Evolutionary conservation across 2,329 filamentous ascomycete genomes (phyloP).

Genomic region (Fusarium sp.): DNA sequence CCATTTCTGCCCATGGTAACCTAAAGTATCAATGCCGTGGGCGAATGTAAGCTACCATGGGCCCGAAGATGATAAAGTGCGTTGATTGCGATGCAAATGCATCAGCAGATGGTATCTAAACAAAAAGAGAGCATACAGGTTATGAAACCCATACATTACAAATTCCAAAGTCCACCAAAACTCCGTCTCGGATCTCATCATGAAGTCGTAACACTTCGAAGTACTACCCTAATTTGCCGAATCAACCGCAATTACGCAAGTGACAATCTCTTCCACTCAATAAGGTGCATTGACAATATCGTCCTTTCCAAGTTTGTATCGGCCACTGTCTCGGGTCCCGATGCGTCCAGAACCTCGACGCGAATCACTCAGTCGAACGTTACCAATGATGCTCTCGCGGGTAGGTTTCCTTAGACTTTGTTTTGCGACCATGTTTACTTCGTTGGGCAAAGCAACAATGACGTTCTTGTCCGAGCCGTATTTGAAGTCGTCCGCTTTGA

Average conservation of each 20-base stretch:
- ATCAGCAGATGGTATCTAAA: slow-evolving; percentile 42
- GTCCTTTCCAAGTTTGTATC: slow-evolving; percentile 80
- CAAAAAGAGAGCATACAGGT: slow-evolving; percentile 36
- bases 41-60: neutral
- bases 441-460: slow-evolving; percentile 94
- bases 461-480: slow-evolving; percentile 98
- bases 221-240: neutral
- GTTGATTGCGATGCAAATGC: slow-evolving; percentile 23
- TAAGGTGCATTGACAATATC: slow-evolving; percentile 83
- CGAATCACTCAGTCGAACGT: slow-evolving; percentile 59
- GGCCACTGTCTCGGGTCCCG: slow-evolving; percentile 63
- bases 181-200: slow-evolving; percentile 33
- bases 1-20: neutral
- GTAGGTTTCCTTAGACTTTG: slow-evolving; percentile 87
- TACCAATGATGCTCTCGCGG: slow-evolving; percentile 86
- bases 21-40: neutral
- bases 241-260: neutral
- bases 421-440: slow-evolving; percentile 97
- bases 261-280: slow-evolving; percentile 45
- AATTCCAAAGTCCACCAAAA: slow-evolving; percentile 37
- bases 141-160: slow-evolving; percentile 11
- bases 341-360: slow-evolving; percentile 63
- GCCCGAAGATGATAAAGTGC: slow-evolving; percentile 8
- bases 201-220: neutral
- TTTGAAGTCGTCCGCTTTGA: slow-evolving; percentile 98